Evolutionary conservation across 2,329 filamentous ascomycete genomes (phyloP).

Genomic region (Trichoderma polysporum): DNA sequence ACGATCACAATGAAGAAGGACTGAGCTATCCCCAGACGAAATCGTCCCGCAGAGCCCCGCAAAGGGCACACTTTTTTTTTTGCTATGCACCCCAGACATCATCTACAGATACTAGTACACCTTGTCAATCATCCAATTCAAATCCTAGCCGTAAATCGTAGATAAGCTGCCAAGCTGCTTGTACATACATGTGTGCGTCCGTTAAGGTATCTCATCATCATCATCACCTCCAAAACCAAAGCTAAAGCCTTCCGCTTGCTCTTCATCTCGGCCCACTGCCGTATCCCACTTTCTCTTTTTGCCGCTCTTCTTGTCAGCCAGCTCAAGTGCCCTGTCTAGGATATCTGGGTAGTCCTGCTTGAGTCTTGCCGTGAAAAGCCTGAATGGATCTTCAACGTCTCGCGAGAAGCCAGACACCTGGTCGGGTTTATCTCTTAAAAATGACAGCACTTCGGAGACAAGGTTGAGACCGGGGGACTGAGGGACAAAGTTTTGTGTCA

Average conservation of each 20-base stretch:
- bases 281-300: slow-evolving; percentile 88
- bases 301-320: slow-evolving; percentile 62
- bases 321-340: slow-evolving; percentile 62
- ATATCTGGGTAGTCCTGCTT: slow-evolving; percentile 61
- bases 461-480: slow-evolving; percentile 54
- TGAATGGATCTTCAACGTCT: slow-evolving; percentile 69
- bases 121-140: neutral
- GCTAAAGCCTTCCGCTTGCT: slow-evolving; percentile 37
- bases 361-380: slow-evolving; percentile 71
- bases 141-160: neutral
- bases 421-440: slow-evolving; percentile 76
- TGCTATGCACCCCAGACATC: neutral
- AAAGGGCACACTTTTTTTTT: neutral
- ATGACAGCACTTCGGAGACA: slow-evolving; percentile 72
- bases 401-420: slow-evolving; percentile 84
- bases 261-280: slow-evolving; percentile 52
- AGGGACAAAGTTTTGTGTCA: slow-evolving; percentile 96
- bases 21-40: neutral
- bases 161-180: neutral
- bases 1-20: neutral
- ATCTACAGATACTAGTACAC: neutral
- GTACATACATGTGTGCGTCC: neutral
- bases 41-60: neutral
- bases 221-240: slow-evolving; percentile 48
- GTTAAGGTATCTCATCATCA: slow-evolving; percentile 43